A percentile compares a stretch with the other conserved stretches of the same genome.
phyloP scores from a whole-genome alignment of 1,139 yeast genomes.

The Taphrina confusa region DNA sequence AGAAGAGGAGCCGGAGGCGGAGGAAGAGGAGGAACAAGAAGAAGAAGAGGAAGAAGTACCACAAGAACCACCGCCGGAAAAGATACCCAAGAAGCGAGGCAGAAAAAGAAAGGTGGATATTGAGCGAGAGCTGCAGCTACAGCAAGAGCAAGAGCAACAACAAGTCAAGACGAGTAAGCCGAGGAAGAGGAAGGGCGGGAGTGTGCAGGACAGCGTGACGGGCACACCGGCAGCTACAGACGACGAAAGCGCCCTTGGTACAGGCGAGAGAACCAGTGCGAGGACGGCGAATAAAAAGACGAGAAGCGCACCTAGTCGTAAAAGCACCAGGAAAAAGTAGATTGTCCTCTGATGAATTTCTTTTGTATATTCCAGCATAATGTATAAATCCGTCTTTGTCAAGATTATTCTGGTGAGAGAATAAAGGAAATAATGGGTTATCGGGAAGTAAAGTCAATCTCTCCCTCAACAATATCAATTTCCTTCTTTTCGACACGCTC shows the following conservation, averaged over 20 bases:
- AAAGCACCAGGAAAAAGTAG: slow-evolving; percentile 6
- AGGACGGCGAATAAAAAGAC: not conserved
- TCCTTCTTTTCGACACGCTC: slow-evolving; percentile 9
- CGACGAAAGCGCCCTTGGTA: slow-evolving; percentile 10
- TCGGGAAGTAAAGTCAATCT: not conserved
- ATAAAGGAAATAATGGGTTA: not conserved
- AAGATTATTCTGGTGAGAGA: not conserved
- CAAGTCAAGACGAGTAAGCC: slow-evolving; percentile 7
- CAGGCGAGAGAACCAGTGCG: not conserved
- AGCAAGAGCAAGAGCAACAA: not conserved
- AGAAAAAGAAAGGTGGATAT: slow-evolving; percentile 2
- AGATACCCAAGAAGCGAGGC: not conserved
- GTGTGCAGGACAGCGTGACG: not conserved
- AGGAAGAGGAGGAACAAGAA: not conserved
- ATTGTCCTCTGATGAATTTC: not conserved
- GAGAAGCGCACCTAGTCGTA: slow-evolving; percentile 12
- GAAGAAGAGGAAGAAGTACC: not conserved
- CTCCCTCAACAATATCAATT: slow-evolving; percentile 1
- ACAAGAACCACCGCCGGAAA: not conserved
- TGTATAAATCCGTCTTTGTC: not conserved
- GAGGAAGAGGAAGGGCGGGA: not conserved
- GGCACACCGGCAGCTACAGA: slow-evolving; percentile 14
- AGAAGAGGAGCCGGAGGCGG: slow-evolving; percentile 5
- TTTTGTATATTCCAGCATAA: not conserved
- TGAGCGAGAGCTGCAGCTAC: not conserved